Percentiles rank a stretch among this genome's conserved stretches.
These are phyloP conservation scores for Curvularia spicifera DNA, from an alignment of 2,329 filamentous ascomycete species.

Conservation along the genomic window DNA sequence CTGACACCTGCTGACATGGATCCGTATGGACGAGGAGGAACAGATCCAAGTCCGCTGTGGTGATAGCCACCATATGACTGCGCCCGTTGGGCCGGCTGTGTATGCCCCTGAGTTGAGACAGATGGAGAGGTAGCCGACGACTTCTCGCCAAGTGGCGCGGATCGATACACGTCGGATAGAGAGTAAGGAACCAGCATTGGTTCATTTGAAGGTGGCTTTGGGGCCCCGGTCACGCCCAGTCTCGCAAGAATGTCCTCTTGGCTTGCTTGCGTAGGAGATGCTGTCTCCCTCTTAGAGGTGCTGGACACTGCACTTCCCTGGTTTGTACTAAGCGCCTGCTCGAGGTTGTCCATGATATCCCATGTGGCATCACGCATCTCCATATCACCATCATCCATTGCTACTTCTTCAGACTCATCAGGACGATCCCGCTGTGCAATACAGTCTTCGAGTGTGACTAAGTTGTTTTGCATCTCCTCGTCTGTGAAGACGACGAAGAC, in stretches of 20 bases:
- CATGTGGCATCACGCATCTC: conserved; percentile 45
- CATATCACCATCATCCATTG: conserved; percentile 36
- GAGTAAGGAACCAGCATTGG: conserved; percentile 21
- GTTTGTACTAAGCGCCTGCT: conserved; percentile 46
- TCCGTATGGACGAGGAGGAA: conserved; percentile 34
- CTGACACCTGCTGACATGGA: conserved; percentile 30
- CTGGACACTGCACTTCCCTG: conserved; percentile 20
- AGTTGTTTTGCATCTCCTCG: conserved; percentile 45
- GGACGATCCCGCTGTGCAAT: conserved; percentile 50
- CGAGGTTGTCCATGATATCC: conserved; percentile 50
- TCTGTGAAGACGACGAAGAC: conserved; percentile 56
- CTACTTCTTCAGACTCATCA: conserved; percentile 36
- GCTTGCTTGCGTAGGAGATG: conserved; percentile 23
- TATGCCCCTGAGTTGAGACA: conserved; percentile 7
- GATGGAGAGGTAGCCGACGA: conserved; percentile 18
- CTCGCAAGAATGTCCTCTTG: conserved; percentile 48
- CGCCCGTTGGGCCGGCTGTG: conserved; percentile 23
- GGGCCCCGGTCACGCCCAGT: conserved; percentile 48
- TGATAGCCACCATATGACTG: conserved; percentile 33
- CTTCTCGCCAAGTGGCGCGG: conserved; percentile 28
- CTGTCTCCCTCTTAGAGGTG: conserved; percentile 2
- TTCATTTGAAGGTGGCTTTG: conserved; percentile 43
- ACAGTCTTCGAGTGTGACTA: conserved; percentile 54
- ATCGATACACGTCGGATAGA: conserved; percentile 16
- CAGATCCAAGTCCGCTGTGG: conserved; percentile 19